Evolutionary conservation across 768 basidiomycete species (phyloP), one percentile per base, ranked within the genome.

Genomic region (Myochromella boudieri): DNA sequence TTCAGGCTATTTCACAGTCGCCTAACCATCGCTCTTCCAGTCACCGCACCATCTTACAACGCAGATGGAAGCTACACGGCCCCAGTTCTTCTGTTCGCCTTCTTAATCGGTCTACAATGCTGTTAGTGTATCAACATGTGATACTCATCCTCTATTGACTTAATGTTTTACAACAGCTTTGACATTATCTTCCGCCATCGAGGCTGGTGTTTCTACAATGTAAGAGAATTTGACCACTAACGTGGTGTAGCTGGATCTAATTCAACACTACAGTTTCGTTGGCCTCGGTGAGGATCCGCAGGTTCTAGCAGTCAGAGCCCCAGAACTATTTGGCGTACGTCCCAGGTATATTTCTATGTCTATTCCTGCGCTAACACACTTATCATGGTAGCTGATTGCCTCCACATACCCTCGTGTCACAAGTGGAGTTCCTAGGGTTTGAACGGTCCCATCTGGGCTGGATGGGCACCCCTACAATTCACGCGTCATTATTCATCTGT

Each of bases 201-300:
- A 92, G 60, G 89, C 88, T 11, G 91, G 90, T 40, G 90, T 93
- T 1, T 91, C 89, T 2, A 92, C 90, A 1, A 91, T 92, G 82
- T 89, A 63, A 52, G 78, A n/a, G n/a, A n/a, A 32, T 15, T 32
- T 27, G 5, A 27, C 12, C 25, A 15, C 20, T 21, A 3, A n/a
- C n/a, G n/a, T n/a, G n/a, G n/a, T n/a, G n/a, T n/a, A n/a, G n/a
- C n/a, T n/a, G n/a, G n/a, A n/a, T n/a, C n/a, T n/a, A n/a, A n/a
- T n/a, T n/a, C n/a, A 3, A 25, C 20, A 21, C 43, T 25, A 11
- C 45, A 87, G 85, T 27, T 90, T 92, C 60, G 91, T 93, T 25
- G 90, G 89, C 6, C 72, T 93, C 7, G 89, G 81, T 41, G 90
- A 93, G 63, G 88, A 93, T 59, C 91, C 89, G 3, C 80, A 86